phyloP scores from a whole-genome alignment of 2,329 filamentous ascomycete genomes.

The Claviceps quebecensis region DNA sequence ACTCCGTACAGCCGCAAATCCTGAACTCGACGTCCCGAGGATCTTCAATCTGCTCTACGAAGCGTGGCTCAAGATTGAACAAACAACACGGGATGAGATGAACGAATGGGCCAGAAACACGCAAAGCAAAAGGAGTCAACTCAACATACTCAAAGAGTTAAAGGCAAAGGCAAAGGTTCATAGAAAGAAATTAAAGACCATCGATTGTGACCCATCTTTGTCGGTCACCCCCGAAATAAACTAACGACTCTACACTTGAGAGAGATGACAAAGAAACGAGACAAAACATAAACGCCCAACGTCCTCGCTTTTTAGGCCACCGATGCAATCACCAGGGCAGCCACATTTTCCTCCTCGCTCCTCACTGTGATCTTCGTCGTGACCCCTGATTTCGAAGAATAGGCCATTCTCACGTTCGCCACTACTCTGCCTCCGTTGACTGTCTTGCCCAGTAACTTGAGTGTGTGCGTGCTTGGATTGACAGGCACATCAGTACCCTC shows the following conservation, averaged over 20 bases:
- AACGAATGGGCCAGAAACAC: no score
- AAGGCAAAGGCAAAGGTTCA: no score
- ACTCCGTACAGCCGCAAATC: no score
- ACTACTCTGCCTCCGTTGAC: conserved; percentile 81
- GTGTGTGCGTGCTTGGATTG: conserved; percentile 78
- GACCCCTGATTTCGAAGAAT: conserved; percentile 79
- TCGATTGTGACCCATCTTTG: no score
- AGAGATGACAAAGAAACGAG: neutral
- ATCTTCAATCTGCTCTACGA: no score
- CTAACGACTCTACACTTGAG: neutral
- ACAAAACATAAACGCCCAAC: conserved; percentile 16
- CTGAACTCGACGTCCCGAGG: no score
- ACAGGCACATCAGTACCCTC: conserved; percentile 88
- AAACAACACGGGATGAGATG: no score
- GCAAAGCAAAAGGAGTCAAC: no score
- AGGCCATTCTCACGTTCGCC: conserved; percentile 82
- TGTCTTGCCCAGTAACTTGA: conserved; percentile 94
- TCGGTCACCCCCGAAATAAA: neutral
- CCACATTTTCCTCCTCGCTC: conserved; percentile 85
- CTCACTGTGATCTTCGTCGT: conserved; percentile 91
- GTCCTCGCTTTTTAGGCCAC: conserved; percentile 47
- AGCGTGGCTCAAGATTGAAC: no score
- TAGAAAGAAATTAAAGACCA: no score
- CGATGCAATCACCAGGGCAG: conserved; percentile 68
- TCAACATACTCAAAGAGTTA: no score